phyloP scores from a whole-genome alignment of 2,329 filamentous ascomycete species.

The Akanthomyces uredinophilus region DNA sequence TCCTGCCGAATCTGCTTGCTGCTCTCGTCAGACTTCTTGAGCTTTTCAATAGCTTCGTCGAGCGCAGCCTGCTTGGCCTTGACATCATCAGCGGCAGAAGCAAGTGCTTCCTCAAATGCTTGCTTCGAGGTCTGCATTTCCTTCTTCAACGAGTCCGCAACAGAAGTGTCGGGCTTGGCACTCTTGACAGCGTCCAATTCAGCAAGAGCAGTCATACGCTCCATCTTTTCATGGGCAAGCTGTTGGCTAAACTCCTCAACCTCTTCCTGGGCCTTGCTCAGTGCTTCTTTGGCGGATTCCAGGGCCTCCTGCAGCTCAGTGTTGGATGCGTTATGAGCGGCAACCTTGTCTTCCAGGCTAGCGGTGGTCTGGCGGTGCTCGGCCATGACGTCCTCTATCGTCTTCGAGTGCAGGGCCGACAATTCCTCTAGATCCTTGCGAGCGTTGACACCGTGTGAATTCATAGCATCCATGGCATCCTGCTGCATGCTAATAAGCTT shows the following conservation, averaged over 20 bases:
- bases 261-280: constrained; percentile 44
- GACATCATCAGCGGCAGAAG: constrained; percentile 27
- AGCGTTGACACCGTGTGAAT: constrained; percentile 32
- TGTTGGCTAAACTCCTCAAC: constrained; percentile 45
- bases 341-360: constrained; percentile 31
- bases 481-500: constrained; percentile 39
- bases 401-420: constrained; percentile 32
- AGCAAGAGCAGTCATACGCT: constrained; percentile 53
- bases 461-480: constrained; percentile 37
- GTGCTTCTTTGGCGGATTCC: constrained; percentile 35
- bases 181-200: constrained; percentile 55
- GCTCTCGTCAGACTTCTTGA: constrained; percentile 35
- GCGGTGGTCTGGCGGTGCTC: constrained; percentile 32
- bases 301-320: constrained; percentile 33
- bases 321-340: constrained; percentile 32
- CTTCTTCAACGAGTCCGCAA: constrained; percentile 45
- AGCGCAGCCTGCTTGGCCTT: constrained; percentile 33
- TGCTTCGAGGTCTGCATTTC: constrained; percentile 46
- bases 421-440: constrained; percentile 42
- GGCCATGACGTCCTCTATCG: constrained; percentile 35
- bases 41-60: constrained; percentile 29
- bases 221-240: constrained; percentile 56
- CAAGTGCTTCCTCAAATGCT: constrained; percentile 40
- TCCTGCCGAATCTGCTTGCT: constrained; percentile 47
- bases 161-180: constrained; percentile 51